phyloP scores from a whole-genome alignment of 2,329 filamentous ascomycete genomes.

The Grosmannia serpens region DNA sequence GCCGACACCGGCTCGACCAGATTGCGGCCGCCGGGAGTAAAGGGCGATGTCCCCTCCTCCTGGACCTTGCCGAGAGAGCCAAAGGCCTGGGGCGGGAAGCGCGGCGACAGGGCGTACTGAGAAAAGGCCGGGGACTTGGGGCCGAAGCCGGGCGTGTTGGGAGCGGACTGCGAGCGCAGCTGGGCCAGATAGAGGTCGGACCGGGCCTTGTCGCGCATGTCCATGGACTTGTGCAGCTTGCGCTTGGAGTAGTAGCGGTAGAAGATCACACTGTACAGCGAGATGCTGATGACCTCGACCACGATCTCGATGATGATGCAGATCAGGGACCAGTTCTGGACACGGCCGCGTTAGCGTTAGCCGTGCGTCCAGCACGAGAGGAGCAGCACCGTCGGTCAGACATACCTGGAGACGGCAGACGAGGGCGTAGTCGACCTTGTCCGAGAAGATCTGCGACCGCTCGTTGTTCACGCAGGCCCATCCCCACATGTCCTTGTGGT shows the following conservation, averaged over 20 bases:
- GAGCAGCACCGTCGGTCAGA: too few species aligned
- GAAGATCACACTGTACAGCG: conserved; percentile 88
- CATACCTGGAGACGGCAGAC: conserved; percentile 78
- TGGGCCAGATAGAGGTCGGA: conserved; percentile 90
- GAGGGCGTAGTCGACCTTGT: conserved; percentile 78
- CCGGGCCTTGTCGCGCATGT: conserved; percentile 83
- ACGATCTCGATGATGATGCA: conserved; percentile 97
- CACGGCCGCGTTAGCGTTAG: too few species aligned
- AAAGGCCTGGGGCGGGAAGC: conserved; percentile 48
- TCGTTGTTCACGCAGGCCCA: conserved; percentile 94
- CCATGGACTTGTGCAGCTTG: conserved; percentile 92
- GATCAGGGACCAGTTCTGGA: conserved; percentile 83
- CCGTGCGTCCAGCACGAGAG: conserved; percentile 14
- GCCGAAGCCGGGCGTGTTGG: conserved; percentile 85
- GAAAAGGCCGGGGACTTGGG: conserved; percentile 51
- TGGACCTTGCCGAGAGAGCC: conserved; percentile 27
- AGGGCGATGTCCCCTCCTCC: conserved; percentile 27
- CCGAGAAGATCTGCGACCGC: conserved; percentile 61
- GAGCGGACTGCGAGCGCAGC: conserved; percentile 73
- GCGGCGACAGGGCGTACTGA: conserved; percentile 45
- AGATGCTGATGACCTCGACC: conserved; percentile 80
- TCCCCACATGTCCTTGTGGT: conserved; percentile 88
- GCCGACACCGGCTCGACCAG: conserved; percentile 53
- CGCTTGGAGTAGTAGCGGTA: conserved; percentile 97
- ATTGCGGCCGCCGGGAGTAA: conserved; percentile 40